Evolutionary conservation across 192 early-diverging fungal species (phyloP).

Genomic region (Rhizophlyctis rosea): DNA sequence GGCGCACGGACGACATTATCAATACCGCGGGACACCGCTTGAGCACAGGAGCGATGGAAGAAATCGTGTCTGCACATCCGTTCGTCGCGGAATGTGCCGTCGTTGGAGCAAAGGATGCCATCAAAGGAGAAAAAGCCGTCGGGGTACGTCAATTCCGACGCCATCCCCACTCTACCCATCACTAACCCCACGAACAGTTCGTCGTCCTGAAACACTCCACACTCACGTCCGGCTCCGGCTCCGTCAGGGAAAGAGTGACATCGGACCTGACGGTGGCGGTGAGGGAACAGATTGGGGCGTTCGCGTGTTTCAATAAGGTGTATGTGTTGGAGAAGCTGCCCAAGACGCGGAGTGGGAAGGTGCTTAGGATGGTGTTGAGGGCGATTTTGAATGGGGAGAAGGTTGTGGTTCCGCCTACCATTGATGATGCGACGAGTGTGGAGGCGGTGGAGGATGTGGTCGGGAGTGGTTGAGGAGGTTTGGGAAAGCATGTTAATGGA

Average conservation of each 20-base stretch:
- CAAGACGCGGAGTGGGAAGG: constrained; percentile 84
- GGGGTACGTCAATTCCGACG: too few species aligned
- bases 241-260: constrained; percentile 20
- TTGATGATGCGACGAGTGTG: constrained; percentile 66
- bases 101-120: constrained; percentile 27
- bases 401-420: constrained; percentile 72
- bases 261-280: constrained; percentile 62
- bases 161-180: too few species aligned
- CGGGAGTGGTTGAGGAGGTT: too few species aligned
- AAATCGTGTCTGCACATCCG: constrained; percentile 64
- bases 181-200: constrained; percentile 22
- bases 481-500: too few species aligned
- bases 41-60: constrained; percentile 72
- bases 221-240: background rate
- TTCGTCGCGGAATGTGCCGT: constrained; percentile 46
- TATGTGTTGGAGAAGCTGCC: constrained; percentile 71
- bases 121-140: constrained; percentile 44
- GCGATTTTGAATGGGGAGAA: constrained; percentile 51
- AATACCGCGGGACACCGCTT: constrained; percentile 86
- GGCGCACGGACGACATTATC: constrained; percentile 60
- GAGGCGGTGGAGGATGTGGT: constrained; percentile 19
- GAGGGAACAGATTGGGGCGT: constrained; percentile 69
- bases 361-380: constrained; percentile 74
- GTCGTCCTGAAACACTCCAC: constrained; percentile 32
- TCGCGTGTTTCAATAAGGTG: constrained; percentile 73